A percentile compares a stretch with the other conserved stretches of the same genome.
Evolutionary conservation across 805 yeast species (phyloP).

Genomic region (Suhomyces emberorum): DNA sequence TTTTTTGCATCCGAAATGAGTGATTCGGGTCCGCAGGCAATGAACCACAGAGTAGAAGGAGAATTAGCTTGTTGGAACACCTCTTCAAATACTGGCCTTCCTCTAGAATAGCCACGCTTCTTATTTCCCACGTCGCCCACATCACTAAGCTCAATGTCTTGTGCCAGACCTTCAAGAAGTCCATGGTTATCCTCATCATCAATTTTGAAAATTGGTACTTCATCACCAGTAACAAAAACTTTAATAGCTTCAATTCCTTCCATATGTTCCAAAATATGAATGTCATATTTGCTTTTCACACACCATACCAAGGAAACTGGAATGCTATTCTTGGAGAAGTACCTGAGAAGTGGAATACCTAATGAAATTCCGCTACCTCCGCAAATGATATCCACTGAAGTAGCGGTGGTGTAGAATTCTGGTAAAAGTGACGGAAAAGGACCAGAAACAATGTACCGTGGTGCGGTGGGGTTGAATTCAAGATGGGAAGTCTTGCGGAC

Average conservation of each 20-base stretch:
- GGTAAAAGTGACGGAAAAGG: slow-evolving; percentile 45
- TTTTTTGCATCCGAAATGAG: slow-evolving; percentile 38
- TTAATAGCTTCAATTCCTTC: slow-evolving; percentile 2
- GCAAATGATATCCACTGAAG: slow-evolving; percentile 51
- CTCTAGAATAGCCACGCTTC: slow-evolving; percentile 6
- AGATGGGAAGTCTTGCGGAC: slow-evolving; percentile 37
- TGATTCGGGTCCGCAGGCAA: slow-evolving; percentile 57
- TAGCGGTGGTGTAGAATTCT: slow-evolving; percentile 46
- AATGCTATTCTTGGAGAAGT: slow-evolving; percentile 25
- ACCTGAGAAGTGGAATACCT: slow-evolving; percentile 51
- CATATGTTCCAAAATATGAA: slow-evolving; percentile 43
- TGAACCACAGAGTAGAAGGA: slow-evolving; percentile 45
- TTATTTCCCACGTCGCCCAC: slow-evolving; percentile 20
- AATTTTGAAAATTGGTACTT: slow-evolving; percentile 2
- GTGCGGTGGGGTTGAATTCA: slow-evolving; percentile 15
- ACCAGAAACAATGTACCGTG: slow-evolving; percentile 24
- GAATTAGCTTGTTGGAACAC: slow-evolving; percentile 26
- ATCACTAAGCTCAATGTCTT: slow-evolving; percentile 12
- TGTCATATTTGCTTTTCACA: slow-evolving; percentile 43
- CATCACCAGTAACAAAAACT: slow-evolving; percentile 9
- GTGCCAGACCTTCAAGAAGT: slow-evolving; percentile 12
- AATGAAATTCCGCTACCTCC: slow-evolving; percentile 77
- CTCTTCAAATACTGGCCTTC: slow-evolving; percentile 43
- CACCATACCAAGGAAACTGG: slow-evolving; percentile 53
- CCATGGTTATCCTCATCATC: slow-evolving; percentile 17